Evolutionary conservation across 768 basidiomycete species (phyloP).

Genomic region (Antrodiella citrinella): DNA sequence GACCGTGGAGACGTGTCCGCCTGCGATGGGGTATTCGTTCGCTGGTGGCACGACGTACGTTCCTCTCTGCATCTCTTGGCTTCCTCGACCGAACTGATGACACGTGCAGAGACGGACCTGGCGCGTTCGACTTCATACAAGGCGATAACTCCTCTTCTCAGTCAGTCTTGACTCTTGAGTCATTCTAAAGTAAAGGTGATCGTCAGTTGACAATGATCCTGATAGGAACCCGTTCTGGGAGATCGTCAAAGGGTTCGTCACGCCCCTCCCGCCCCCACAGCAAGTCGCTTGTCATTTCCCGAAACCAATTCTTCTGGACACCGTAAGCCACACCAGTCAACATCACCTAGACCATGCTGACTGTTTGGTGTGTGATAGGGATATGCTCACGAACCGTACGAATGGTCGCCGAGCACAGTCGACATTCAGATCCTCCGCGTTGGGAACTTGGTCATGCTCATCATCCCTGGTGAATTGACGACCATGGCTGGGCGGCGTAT

Average conservation of each 20-base stretch:
- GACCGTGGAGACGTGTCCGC: slow-evolving; percentile 62
- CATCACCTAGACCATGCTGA: slow-evolving; percentile 9
- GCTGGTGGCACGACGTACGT: slow-evolving; percentile 1
- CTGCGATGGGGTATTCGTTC: slow-evolving; percentile 54
- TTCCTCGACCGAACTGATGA: slow-evolving; percentile 3
- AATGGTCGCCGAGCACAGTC: slow-evolving; percentile 68
- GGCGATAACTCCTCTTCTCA: slow-evolving; percentile 59
- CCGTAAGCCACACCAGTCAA: slow-evolving; percentile 39
- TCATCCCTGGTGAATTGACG: slow-evolving; percentile 73
- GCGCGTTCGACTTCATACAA: slow-evolving; percentile 71
- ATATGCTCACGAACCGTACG: slow-evolving; percentile 57
- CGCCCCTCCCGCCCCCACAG: slow-evolving; percentile 50
- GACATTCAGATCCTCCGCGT: slow-evolving; percentile 72
- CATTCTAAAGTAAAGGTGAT: too few species aligned
- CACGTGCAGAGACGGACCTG: slow-evolving; percentile 84
- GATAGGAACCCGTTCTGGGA: slow-evolving; percentile 80
- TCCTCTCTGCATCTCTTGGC: too few species aligned
- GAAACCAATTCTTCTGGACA: slow-evolving; percentile 74
- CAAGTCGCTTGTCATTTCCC: slow-evolving; percentile 68
- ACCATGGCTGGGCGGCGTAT: slow-evolving; percentile 78
- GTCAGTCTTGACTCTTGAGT: slow-evolving; percentile 28
- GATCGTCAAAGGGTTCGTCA: slow-evolving; percentile 62
- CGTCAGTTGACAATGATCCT: too few species aligned
- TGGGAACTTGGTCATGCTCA: slow-evolving; percentile 67
- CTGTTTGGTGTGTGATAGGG: slow-evolving; percentile 37